These are phyloP conservation scores for Stachybotrys echinatus DNA, from an alignment of 2,329 filamentous ascomycete species.

Conservation along the genomic window DNA sequence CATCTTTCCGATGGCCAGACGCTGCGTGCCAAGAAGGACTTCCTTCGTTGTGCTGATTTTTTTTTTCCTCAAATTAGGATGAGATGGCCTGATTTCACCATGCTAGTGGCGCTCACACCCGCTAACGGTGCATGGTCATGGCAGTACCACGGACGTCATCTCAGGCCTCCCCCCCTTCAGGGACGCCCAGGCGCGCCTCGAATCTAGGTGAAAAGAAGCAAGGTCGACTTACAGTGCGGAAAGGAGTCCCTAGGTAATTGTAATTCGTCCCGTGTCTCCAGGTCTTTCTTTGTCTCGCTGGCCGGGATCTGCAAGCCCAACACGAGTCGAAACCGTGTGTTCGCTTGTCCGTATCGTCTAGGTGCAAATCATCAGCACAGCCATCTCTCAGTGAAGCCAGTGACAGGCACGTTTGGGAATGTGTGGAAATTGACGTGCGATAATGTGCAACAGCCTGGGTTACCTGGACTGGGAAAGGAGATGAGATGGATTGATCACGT, in stretches of 20 bases:
- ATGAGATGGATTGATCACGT: no score
- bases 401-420: no score
- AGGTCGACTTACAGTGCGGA: neutral
- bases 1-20: no score
- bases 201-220: neutral
- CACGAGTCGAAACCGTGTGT: no score
- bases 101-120: neutral
- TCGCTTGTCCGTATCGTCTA: no score
- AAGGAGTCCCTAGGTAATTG: neutral
- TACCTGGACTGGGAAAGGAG: no score
- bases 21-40: neutral
- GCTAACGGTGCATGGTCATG: neutral
- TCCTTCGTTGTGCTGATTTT: conserved; percentile 3
- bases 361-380: no score
- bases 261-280: neutral
- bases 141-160: neutral
- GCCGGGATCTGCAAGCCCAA: no score
- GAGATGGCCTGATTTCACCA: neutral
- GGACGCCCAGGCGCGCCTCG: neutral
- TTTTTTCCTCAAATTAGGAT: neutral
- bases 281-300: neutral
- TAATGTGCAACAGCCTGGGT: no score
- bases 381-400: no score
- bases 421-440: no score
- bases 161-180: no score